A percentile compares a stretch with the other conserved stretches of the same genome.
Conservation (phyloP, 441 rosid species). For the Adansonia rubrostipa region DNA sequence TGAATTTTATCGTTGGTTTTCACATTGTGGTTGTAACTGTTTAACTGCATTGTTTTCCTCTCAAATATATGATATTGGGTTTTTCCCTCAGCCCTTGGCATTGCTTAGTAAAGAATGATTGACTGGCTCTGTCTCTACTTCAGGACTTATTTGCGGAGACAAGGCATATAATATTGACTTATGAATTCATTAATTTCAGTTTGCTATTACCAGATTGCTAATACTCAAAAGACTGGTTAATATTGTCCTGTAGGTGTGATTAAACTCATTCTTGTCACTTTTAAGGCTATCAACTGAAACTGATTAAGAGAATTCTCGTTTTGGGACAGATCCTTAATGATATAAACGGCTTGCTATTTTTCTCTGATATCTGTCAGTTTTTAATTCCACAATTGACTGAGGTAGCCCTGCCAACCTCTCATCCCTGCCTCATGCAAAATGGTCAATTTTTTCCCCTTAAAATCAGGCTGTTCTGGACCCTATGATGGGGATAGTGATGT, state of each 20-base stretch:
- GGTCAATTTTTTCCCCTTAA: background rate
- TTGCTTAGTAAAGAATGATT: background rate
- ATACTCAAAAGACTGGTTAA: slow-evolving; percentile 5
- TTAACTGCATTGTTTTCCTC: slow-evolving; percentile 1
- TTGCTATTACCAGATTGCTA: background rate
- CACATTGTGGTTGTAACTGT: background rate
- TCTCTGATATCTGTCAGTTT: background rate
- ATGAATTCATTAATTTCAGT: background rate
- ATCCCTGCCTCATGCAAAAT: background rate
- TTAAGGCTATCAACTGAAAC: slow-evolving; percentile 6
- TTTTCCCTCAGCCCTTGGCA: background rate
- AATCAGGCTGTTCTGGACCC: background rate
- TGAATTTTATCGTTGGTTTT: slow-evolving; percentile 9
- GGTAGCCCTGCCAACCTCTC: background rate
- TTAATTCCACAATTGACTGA: background rate
- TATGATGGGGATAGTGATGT: background rate
- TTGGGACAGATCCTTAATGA: background rate
- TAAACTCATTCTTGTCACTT: background rate
- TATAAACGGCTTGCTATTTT: background rate
- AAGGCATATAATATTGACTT: background rate
- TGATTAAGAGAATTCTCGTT: background rate
- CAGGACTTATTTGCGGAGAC: background rate
- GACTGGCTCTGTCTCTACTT: slow-evolving; percentile 4
- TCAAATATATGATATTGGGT: slow-evolving; percentile 1
- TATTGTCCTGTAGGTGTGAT: background rate